phyloP scores from a whole-genome alignment of 2,329 filamentous ascomycete genomes.

The Trichoderma koningiopsis region DNA sequence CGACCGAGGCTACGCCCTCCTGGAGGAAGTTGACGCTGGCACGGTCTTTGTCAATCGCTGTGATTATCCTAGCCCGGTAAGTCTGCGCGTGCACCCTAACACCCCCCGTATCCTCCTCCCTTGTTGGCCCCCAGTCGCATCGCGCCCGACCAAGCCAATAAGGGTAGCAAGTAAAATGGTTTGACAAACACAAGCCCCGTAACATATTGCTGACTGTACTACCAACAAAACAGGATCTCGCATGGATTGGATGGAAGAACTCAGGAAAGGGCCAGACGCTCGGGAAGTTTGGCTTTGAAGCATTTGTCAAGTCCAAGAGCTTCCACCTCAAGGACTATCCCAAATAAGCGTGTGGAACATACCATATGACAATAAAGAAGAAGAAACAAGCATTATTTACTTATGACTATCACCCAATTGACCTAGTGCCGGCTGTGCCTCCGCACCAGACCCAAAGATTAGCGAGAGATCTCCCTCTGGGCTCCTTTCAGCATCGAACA shows the following conservation, averaged over 20 bases:
- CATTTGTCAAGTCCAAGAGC: conserved; percentile 96
- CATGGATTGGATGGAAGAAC: conserved; percentile 98
- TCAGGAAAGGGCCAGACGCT: conserved; percentile 90
- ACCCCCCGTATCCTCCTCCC: not conserved
- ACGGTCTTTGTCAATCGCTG: conserved; percentile 96
- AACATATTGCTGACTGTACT: conserved; percentile 27
- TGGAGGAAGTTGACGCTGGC: conserved; percentile 82
- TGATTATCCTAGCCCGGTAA: conserved; percentile 87
- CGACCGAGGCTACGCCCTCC: conserved; percentile 71
- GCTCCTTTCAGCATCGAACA: conserved; percentile 3
- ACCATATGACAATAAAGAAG: conserved; percentile 6
- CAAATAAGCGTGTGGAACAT: conserved; percentile 46
- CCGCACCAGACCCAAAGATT: conserved; percentile 26
- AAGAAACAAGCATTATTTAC: conserved; percentile 2
- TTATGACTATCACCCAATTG: not conserved
- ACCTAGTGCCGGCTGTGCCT: conserved; percentile 14
- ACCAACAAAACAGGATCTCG: conserved; percentile 66
- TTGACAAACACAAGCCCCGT: not conserved
- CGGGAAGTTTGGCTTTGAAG: conserved; percentile 88
- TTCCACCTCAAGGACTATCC: conserved; percentile 86
- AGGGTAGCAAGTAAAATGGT: not conserved
- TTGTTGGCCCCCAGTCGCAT: conserved; percentile 5
- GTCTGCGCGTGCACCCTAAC: conserved; percentile 40
- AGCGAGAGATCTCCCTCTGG: conserved; percentile 30
- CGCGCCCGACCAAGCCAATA: not conserved